A percentile compares a stretch with the other conserved stretches of the same genome.
These are phyloP conservation scores for Podospora fimiseda DNA, from an alignment of 495 filamentous ascomycete species.

Conservation along the genomic window DNA sequence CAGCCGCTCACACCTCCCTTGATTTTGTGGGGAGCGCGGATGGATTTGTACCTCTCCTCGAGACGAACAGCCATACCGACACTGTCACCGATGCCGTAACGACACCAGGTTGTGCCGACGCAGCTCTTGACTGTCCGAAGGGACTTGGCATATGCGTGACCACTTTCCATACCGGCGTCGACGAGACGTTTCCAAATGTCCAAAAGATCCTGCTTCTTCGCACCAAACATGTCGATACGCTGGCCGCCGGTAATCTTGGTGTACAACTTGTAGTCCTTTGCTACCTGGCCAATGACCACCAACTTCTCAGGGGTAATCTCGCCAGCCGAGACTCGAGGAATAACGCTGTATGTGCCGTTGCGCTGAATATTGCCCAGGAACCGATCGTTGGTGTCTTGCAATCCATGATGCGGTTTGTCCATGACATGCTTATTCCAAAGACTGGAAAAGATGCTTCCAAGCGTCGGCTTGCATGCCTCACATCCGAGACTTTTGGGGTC, in stretches of 20 bases:
- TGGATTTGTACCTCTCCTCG: conserved; percentile 92
- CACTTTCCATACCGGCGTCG: conserved; percentile 89
- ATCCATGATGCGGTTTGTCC: conserved; percentile 63
- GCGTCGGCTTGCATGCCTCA: conserved; percentile 82
- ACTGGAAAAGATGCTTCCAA: conserved; percentile 79
- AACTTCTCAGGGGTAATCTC: conserved; percentile 91
- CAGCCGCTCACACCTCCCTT: conserved; percentile 92
- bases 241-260: conserved; percentile 95
- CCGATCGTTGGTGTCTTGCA: conserved; percentile 91
- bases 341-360: conserved; percentile 87
- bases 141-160: conserved; percentile 91
- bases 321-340: conserved; percentile 78
- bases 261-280: conserved; percentile 83
- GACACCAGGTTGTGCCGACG: conserved; percentile 92
- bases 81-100: conserved; percentile 89
- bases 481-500: conserved; percentile 73
- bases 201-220: conserved; percentile 83
- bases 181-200: conserved; percentile 85
- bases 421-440: conserved; percentile 86
- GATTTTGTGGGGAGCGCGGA: conserved; percentile 86
- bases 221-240: conserved; percentile 93
- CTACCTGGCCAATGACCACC: conserved; percentile 80
- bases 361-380: conserved; percentile 94
- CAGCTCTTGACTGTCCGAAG: conserved; percentile 91
- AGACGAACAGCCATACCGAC: conserved; percentile 94